These are phyloP conservation scores for Aspergillus carlsbadensis DNA, from an alignment of 495 filamentous ascomycete species.

Conservation along the genomic window DNA sequence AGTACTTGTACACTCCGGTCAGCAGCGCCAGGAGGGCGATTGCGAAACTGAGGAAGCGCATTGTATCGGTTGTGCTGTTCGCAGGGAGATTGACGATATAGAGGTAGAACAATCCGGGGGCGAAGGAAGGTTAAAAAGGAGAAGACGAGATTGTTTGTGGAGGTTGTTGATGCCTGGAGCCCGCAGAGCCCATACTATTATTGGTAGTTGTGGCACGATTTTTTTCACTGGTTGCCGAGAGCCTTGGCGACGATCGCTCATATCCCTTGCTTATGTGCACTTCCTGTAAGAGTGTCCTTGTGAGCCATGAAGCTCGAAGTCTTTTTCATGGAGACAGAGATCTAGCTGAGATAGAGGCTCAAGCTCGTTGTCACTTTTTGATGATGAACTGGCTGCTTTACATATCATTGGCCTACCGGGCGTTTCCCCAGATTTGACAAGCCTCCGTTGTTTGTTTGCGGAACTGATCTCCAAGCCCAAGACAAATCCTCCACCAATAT, in stretches of 20 bases:
- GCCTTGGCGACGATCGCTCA: constrained; percentile 9
- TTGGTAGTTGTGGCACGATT: too few relatives aligned
- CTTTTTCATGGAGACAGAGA: too few relatives aligned
- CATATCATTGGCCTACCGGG: not conserved
- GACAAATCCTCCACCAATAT: constrained; percentile 18
- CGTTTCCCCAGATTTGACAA: not conserved
- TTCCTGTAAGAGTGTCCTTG: too few relatives aligned
- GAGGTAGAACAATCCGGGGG: not conserved
- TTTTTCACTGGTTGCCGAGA: constrained; percentile 10
- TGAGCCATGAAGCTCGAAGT: too few relatives aligned
- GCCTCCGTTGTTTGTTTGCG: not conserved
- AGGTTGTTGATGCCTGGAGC: not conserved
- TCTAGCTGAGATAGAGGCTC: too few relatives aligned
- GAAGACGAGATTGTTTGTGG: not conserved
- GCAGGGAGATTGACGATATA: constrained; percentile 8
- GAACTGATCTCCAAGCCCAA: constrained; percentile 9
- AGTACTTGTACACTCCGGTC: constrained; percentile 56
- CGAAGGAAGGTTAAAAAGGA: not conserved
- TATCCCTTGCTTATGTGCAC: not conserved
- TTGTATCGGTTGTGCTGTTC: constrained; percentile 1
- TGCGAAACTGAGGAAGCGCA: constrained; percentile 51
- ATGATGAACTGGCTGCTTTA: too few relatives aligned
- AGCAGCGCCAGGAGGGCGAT: constrained; percentile 60
- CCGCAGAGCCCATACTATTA: not conserved
- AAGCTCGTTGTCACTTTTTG: too few relatives aligned